phyloP scores from a whole-genome alignment of 2,329 filamentous ascomycete genomes.

The Thermomyces lanuginosus region DNA sequence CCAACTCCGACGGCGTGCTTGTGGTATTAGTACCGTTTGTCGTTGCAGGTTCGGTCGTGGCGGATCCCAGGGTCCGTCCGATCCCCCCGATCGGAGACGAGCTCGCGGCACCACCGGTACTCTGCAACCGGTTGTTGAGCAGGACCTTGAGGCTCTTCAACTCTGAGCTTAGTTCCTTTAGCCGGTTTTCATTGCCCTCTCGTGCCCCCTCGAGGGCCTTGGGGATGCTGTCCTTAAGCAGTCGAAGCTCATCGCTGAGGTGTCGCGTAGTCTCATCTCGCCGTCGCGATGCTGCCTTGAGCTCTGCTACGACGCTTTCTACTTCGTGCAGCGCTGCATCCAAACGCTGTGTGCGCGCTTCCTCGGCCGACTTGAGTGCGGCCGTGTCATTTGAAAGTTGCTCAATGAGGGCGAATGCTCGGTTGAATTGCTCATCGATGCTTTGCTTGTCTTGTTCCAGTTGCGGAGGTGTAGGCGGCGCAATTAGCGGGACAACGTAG shows the following conservation, averaged over 20 bases:
- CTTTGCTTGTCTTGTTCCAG: slow-evolving; percentile 85
- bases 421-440: slow-evolving; percentile 86
- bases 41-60: slow-evolving; percentile 12
- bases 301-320: slow-evolving; percentile 61
- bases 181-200: slow-evolving; percentile 59
- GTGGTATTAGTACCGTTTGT: too few species aligned
- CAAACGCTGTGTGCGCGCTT: slow-evolving; percentile 64
- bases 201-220: slow-evolving; percentile 79
- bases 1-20: slow-evolving; percentile 13
- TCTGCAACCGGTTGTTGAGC: slow-evolving; percentile 49
- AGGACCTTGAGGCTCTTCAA: slow-evolving; percentile 85
- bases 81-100: slow-evolving; percentile 16
- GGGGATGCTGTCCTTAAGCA: slow-evolving; percentile 69
- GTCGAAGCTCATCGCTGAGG: slow-evolving; percentile 70
- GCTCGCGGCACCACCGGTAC: slow-evolving; percentile 20
- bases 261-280: slow-evolving; percentile 78
- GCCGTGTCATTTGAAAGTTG: slow-evolving; percentile 84
- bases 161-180: slow-evolving; percentile 75
- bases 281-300: slow-evolving; percentile 65
- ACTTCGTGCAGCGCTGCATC: slow-evolving; percentile 71
- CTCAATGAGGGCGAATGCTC: slow-evolving; percentile 78
- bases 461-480: slow-evolving; percentile 83
- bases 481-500: slow-evolving; percentile 79
- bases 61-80: slow-evolving; percentile 16
- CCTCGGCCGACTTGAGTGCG: slow-evolving; percentile 70